Evolutionary conservation across 2,329 filamentous ascomycete genomes (phyloP).

Genomic region (Fusarium robinianum): DNA sequence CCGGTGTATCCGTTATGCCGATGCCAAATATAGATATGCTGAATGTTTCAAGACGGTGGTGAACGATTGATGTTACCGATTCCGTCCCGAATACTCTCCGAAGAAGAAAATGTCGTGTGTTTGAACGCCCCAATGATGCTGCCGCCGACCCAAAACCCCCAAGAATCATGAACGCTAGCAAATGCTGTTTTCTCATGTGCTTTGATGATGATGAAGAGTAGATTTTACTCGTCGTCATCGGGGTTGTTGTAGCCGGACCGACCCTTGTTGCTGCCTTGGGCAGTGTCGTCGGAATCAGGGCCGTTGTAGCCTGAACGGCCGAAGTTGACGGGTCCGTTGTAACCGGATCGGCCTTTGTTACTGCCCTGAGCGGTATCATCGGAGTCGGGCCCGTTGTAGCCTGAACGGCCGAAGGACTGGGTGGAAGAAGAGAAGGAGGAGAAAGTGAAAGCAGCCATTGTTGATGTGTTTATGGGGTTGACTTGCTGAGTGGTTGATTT

Average conservation of each 20-base stretch:
- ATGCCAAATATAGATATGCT: no score
- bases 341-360: conserved; percentile 49
- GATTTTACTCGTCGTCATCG: conserved; percentile 40
- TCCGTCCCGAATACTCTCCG: no score
- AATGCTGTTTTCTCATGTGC: no score
- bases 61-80: no score
- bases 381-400: conserved; percentile 36
- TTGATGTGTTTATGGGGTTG: conserved; percentile 8
- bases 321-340: conserved; percentile 48
- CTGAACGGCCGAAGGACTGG: conserved; percentile 31
- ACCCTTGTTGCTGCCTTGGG: conserved; percentile 45
- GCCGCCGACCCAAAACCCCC: no score
- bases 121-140: no score
- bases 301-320: conserved; percentile 50
- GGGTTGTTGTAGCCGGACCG: conserved; percentile 51
- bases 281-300: conserved; percentile 35
- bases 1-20: no score
- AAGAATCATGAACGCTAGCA: no score
- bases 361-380: conserved; percentile 40
- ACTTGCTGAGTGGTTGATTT: not conserved
- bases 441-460: conserved; percentile 41
- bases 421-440: conserved; percentile 32
- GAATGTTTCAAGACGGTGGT: no score
- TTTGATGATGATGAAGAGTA: no score
- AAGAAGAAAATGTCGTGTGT: no score